Conservation (phyloP, 257 asterid species). For the Salvia splendens region DNA sequence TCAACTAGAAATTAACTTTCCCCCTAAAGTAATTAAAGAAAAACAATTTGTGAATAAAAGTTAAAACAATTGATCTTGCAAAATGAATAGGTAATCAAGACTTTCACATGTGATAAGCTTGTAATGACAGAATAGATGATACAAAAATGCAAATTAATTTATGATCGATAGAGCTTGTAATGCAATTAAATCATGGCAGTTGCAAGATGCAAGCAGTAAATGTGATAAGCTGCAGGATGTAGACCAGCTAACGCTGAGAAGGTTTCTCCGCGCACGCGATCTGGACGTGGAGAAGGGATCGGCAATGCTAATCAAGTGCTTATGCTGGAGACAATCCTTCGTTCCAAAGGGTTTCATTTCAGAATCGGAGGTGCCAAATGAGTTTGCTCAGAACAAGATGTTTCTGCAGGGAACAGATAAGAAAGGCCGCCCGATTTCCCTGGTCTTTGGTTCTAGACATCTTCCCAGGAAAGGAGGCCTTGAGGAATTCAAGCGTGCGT, state of each 20-base stretch:
- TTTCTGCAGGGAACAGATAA: conserved; percentile 73
- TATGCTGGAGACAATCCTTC: conserved; percentile 61
- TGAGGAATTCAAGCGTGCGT: conserved; percentile 70
- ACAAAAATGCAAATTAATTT: no score
- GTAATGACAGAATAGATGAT: no score
- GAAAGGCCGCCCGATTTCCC: conserved; percentile 64
- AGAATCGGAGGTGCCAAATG: conserved; percentile 50
- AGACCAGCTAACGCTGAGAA: conserved; percentile 62
- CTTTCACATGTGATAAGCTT: no score
- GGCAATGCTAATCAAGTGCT: conserved; percentile 52
- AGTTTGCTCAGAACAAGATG: conserved; percentile 66
- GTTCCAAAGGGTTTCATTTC: conserved; percentile 62
- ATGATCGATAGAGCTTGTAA: no score
- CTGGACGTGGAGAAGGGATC: conserved; percentile 60
- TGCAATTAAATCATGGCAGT: background rate
- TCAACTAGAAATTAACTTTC: no score
- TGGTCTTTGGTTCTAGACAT: conserved; percentile 60
- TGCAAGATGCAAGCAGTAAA: background rate
- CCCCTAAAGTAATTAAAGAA: no score
- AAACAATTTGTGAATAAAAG: no score
- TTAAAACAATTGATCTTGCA: no score
- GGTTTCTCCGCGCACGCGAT: conserved; percentile 82
- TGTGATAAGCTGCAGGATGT: conserved; percentile 41
- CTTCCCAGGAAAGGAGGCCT: conserved; percentile 57
- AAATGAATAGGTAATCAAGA: no score